phyloP scores from a whole-genome alignment of 768 basidiomycete genomes.

The Piloderma croceum region DNA sequence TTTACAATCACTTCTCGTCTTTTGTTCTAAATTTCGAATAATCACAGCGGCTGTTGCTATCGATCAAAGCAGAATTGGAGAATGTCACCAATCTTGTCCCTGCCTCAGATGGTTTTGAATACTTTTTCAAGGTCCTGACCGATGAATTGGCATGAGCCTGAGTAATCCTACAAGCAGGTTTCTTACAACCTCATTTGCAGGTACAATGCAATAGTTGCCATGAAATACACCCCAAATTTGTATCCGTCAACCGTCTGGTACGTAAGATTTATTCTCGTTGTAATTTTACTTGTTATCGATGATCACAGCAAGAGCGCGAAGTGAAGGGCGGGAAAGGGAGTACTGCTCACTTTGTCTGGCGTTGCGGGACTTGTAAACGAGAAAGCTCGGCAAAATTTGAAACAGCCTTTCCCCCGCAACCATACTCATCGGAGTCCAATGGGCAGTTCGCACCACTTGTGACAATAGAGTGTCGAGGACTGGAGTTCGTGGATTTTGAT shows the following conservation, averaged over 20 bases:
- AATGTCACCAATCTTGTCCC: slow-evolving; percentile 69
- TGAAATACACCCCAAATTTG: slow-evolving; percentile 66
- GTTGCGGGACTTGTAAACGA: slow-evolving; percentile 69
- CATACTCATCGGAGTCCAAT: slow-evolving; percentile 58
- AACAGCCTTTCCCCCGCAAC: slow-evolving; percentile 35
- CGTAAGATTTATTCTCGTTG: slow-evolving; percentile 4
- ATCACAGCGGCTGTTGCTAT: slow-evolving; percentile 21
- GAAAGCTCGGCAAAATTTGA: slow-evolving; percentile 83
- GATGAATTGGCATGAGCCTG: too few species aligned
- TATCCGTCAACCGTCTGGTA: slow-evolving; percentile 69
- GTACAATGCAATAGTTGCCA: slow-evolving; percentile 79
- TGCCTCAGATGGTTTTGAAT: slow-evolving; percentile 65
- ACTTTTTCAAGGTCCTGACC: slow-evolving; percentile 62
- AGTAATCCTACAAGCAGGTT: too few species aligned
- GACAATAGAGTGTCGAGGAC: slow-evolving; percentile 77
- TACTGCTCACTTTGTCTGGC: slow-evolving; percentile 79
- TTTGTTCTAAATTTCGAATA: slow-evolving; percentile 2
- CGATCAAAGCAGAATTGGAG: slow-evolving; percentile 76
- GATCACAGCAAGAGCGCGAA: slow-evolving; percentile 54
- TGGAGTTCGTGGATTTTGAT: slow-evolving; percentile 78
- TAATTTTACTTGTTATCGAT: background rate
- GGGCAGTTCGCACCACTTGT: slow-evolving; percentile 61
- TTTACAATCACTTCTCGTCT: slow-evolving; percentile 5
- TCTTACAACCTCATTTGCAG: slow-evolving; percentile 27
- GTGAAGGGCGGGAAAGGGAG: slow-evolving; percentile 62